These are phyloP conservation scores for Phytopythium montanum DNA, from an alignment of 352 stramenopile species.

Conservation along the genomic window DNA sequence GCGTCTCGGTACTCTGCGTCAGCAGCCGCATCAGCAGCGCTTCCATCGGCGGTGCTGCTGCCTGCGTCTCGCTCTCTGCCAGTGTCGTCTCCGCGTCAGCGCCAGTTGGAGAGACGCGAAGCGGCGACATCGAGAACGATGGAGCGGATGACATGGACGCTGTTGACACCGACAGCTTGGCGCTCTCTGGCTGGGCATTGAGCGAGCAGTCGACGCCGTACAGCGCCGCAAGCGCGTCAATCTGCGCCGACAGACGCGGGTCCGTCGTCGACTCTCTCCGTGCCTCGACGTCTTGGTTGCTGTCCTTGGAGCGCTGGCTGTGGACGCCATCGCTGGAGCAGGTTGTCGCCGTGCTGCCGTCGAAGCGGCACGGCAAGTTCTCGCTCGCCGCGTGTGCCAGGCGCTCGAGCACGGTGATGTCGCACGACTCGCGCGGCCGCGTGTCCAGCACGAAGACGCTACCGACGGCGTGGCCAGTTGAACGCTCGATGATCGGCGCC, in stretches of 20 bases:
- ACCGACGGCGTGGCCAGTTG: slow-evolving; percentile 54
- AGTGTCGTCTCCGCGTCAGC: neutral
- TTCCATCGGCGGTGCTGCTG: slow-evolving; percentile 40
- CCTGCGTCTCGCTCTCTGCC: neutral
- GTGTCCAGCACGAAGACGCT: slow-evolving; percentile 85
- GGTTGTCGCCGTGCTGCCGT: neutral
- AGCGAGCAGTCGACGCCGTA: neutral
- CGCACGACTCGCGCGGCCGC: slow-evolving; percentile 60
- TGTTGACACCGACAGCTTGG: slow-evolving; percentile 17
- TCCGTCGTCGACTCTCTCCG: neutral
- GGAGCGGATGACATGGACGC: slow-evolving; percentile 24
- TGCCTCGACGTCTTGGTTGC: neutral
- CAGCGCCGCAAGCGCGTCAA: slow-evolving; percentile 1
- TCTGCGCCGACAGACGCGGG: neutral
- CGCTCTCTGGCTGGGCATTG: neutral
- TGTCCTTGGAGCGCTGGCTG: neutral
- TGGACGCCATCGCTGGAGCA: neutral
- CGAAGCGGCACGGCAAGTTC: slow-evolving; percentile 31
- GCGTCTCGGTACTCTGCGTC: slow-evolving; percentile 81
- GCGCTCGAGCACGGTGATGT: slow-evolving; percentile 66
- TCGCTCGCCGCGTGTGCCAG: slow-evolving; percentile 53
- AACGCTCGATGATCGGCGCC: slow-evolving; percentile 61
- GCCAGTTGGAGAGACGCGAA: neutral
- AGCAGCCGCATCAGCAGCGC: slow-evolving; percentile 73
- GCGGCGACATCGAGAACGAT: neutral